Percentiles rank a stretch among this genome's conserved stretches.
Conservation (phyloP, 495 filamentous ascomycete species). For the Elasticomyces elasticus region DNA sequence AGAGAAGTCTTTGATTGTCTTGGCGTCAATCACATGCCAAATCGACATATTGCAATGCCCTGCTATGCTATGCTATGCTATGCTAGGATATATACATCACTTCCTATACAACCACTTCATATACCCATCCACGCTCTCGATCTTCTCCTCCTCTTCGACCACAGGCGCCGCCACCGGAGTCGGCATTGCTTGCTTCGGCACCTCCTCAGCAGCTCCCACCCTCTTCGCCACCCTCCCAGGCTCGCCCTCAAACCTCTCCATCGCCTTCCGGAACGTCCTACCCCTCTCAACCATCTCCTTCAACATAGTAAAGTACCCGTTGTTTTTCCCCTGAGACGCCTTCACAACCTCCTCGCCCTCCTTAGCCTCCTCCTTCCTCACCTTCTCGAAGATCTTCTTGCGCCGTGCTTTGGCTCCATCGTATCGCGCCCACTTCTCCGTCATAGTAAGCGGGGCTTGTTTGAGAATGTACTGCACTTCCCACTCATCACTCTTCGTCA, state of each 20-base stretch:
- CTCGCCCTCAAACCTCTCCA: slow-evolving; percentile 8
- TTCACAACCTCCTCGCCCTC: slow-evolving; percentile 13
- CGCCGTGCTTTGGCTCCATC: slow-evolving; percentile 42
- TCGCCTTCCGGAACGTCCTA: slow-evolving; percentile 8
- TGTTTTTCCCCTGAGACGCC: slow-evolving; percentile 31
- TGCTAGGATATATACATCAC: not conserved
- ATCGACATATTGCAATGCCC: too few relatives aligned
- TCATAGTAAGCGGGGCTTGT: slow-evolving; percentile 36
- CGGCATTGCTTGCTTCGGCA: not conserved
- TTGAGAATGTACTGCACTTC: slow-evolving; percentile 62
- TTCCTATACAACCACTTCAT: slow-evolving; percentile 3
- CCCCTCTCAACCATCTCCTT: slow-evolving; percentile 31
- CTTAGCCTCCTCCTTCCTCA: not conserved
- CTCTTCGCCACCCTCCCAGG: not conserved
- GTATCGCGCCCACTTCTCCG: slow-evolving; percentile 40
- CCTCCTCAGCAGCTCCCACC: not conserved
- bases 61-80: too few relatives aligned
- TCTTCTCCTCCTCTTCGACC: not conserved
- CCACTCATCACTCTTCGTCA: slow-evolving; percentile 53
- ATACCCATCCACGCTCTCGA: slow-evolving; percentile 3
- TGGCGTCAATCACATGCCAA: too few relatives aligned
- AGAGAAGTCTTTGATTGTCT: too few relatives aligned
- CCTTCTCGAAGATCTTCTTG: slow-evolving; percentile 31
- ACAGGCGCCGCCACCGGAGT: not conserved
- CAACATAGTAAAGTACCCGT: slow-evolving; percentile 17